phyloP scores from a whole-genome alignment of 2,329 filamentous ascomycete species.

The Orbilia quercus region DNA sequence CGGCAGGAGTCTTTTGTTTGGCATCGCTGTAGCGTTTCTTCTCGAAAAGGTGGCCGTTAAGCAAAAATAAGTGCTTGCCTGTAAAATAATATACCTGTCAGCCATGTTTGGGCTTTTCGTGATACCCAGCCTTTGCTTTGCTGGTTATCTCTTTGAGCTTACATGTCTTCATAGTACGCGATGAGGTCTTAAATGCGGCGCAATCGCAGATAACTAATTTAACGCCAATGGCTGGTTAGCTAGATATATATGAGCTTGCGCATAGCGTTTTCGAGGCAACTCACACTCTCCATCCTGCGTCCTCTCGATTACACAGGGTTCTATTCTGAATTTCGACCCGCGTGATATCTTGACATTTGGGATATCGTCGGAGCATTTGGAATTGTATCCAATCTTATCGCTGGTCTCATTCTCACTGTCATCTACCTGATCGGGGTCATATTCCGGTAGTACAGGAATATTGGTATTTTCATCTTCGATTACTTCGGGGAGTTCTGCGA shows the following conservation, averaged over 20 bases:
- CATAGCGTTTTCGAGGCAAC: not conserved
- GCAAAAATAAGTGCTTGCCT: constrained; percentile 47
- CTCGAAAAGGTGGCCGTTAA: constrained; percentile 42
- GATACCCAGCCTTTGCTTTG: too few relatives aligned
- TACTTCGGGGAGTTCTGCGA: not conserved
- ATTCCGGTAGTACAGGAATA: constrained; percentile 20
- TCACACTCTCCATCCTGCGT: constrained; percentile 17
- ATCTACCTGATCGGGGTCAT: constrained; percentile 18
- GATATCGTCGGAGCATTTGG: constrained; percentile 12
- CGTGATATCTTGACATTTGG: constrained; percentile 33
- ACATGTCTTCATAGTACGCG: constrained; percentile 37
- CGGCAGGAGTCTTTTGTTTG: not conserved
- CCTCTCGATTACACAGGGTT: constrained; percentile 15
- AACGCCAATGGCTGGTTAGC: not conserved
- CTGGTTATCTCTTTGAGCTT: not conserved
- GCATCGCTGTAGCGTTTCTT: constrained; percentile 18
- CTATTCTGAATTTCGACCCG: constrained; percentile 31
- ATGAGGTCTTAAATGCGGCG: constrained; percentile 20
- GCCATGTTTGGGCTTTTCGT: not conserved
- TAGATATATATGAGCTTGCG: not conserved
- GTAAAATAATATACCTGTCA: not conserved
- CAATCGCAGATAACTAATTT: constrained; percentile 42
- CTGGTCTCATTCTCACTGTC: not conserved
- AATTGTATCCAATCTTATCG: constrained; percentile 16
- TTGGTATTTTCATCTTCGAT: not conserved